phyloP scores from a whole-genome alignment of 768 basidiomycete genomes.

The Pleurotus pulmonarius region DNA sequence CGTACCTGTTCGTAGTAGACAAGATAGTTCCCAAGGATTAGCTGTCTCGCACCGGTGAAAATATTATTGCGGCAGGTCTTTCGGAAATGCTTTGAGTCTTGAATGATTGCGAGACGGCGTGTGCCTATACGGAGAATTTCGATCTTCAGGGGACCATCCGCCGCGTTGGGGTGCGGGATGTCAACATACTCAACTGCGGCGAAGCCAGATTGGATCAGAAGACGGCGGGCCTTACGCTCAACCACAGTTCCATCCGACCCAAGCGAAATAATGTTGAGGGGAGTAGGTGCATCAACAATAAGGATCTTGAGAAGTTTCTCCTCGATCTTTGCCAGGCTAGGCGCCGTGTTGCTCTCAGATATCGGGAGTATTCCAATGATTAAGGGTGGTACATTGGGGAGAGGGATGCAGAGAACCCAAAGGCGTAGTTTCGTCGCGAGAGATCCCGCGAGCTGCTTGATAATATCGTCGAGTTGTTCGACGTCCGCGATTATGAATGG shows the following conservation, averaged over 20 bases:
- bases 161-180: neutral
- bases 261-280: too few relatives aligned
- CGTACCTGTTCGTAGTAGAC: slow-evolving; percentile 16
- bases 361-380: too few relatives aligned
- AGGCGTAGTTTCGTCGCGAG: too few relatives aligned
- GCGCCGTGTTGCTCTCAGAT: too few relatives aligned
- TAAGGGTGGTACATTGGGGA: too few relatives aligned
- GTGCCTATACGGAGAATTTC: neutral
- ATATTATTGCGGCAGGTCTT: slow-evolving; percentile 33
- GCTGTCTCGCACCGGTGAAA: slow-evolving; percentile 24
- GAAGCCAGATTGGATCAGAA: too few relatives aligned
- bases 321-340: too few relatives aligned
- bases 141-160: neutral
- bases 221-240: too few relatives aligned
- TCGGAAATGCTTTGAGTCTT: slow-evolving; percentile 31
- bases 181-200: neutral
- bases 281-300: too few relatives aligned
- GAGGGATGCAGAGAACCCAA: too few relatives aligned
- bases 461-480: neutral
- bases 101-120: slow-evolving; percentile 20
- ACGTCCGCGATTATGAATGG: neutral
- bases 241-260: too few relatives aligned
- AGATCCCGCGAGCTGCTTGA: neutral
- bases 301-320: too few relatives aligned
- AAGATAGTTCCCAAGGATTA: slow-evolving; percentile 19